Evolutionary conservation across 2,329 filamentous ascomycete species (phyloP).

Genomic region (Arthrobotrys sphaeroides): DNA sequence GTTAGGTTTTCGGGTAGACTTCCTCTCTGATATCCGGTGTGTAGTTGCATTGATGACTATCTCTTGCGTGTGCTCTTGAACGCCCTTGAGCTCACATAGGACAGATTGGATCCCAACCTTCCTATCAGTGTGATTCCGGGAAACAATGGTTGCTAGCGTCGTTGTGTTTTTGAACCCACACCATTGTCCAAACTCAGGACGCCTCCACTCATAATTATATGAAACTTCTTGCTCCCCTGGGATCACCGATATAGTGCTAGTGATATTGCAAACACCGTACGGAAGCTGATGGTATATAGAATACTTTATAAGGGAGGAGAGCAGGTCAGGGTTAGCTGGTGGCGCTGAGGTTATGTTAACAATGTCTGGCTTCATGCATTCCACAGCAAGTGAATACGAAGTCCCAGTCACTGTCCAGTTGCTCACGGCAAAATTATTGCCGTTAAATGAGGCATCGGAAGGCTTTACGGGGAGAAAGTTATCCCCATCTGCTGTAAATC

Average conservation of each 20-base stretch:
- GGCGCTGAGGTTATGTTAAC: not conserved
- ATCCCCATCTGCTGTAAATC: not conserved
- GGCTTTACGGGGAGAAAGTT: slow-evolving; percentile 17
- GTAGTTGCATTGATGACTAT: slow-evolving; percentile 24
- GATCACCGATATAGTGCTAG: not conserved
- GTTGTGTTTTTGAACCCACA: slow-evolving; percentile 32
- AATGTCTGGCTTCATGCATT: not conserved
- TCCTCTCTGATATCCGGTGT: not conserved
- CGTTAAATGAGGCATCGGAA: not conserved
- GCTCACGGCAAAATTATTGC: not conserved
- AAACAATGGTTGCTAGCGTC: not conserved
- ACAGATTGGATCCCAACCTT: not conserved
- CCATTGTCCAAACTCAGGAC: slow-evolving; percentile 3
- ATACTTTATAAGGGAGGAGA: not conserved
- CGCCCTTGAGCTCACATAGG: slow-evolving; percentile 9
- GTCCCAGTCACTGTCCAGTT: slow-evolving; percentile 7
- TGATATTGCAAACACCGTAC: slow-evolving; percentile 1
- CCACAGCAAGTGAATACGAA: not conserved
- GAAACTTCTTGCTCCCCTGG: not conserved
- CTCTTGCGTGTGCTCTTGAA: slow-evolving; percentile 1
- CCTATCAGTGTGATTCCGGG: not conserved
- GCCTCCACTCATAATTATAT: slow-evolving; percentile 10
- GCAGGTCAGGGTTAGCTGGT: not conserved
- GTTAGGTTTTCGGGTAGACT: not conserved
- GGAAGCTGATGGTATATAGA: not conserved